Evolutionary conservation across 2,329 filamentous ascomycete species (phyloP), one percentile per base, ranked within the genome.

Genomic region (Penicillium crustosum): DNA sequence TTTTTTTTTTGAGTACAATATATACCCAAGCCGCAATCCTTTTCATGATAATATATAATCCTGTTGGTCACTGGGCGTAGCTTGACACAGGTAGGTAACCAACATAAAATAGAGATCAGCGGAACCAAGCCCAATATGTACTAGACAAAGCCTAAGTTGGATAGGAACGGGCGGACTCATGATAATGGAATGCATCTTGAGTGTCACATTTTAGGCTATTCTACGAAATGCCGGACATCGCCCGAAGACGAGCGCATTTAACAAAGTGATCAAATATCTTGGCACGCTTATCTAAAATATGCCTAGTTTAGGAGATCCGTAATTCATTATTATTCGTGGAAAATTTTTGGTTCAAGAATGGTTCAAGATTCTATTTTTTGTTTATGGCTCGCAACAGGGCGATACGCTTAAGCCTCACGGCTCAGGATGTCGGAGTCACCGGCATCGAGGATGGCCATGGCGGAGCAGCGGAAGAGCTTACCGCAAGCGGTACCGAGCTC

Each of bases 391-490:
- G 44, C 57, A 55, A 61, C 54, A 60, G 38, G 42, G 49, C 58
- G 55, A 56, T 4, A 57, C 49, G 48, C 59, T 63, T 63, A 65
- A 43, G 57, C 59, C 48, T 64, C 63, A 53, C 53, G 61, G 62
- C 57, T 66, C 27, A 99, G 86, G 81, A 99, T 99, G 81, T 99
- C 94, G 70, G 91, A 96, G 87, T 97, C 90, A 87, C 93, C 94
- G 78, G 93, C 92, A 81, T 99, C 94, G 69, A 97, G 83, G 77
- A 97, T 89, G 72, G 93, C 89, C 90, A 99, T 95, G 81, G 92
- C 96, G 70, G 91, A 95, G 88, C 91, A 96, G 72, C 92, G 87
- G 89, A 96, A 99, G 77, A 99, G 89, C 86, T 97, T 97, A 85
- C 94, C 94, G 83, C 93, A 97, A 72, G 93, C 93, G 76, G 93